A percentile compares a stretch with the other conserved stretches of the same genome.
phyloP scores from a whole-genome alignment of 768 basidiomycete species.

The Amanita pallidorosea region DNA sequence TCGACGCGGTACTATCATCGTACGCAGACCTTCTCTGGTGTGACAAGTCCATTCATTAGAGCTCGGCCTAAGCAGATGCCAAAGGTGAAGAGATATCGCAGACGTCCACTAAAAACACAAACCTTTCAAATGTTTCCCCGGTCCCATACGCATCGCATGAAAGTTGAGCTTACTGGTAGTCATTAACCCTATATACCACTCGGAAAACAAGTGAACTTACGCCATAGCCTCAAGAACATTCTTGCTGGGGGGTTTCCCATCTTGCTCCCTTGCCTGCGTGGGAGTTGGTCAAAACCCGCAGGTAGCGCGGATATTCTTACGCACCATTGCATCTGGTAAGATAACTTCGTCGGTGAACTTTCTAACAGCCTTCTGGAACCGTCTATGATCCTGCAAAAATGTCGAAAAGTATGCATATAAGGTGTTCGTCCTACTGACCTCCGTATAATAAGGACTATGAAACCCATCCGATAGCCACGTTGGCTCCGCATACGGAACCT shows the following conservation, averaged over 20 bases:
- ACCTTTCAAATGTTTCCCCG: conserved; percentile 76
- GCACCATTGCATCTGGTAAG: conserved; percentile 38
- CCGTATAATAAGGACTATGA: conserved; percentile 68
- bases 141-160: conserved; percentile 90
- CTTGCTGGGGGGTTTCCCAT: conserved; percentile 80
- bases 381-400: conserved; percentile 42
- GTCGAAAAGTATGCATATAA: conserved; percentile 17
- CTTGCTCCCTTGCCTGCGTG: conserved; percentile 65
- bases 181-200: conserved; percentile 38
- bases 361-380: conserved; percentile 53
- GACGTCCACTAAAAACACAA: neutral
- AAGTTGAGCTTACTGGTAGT: conserved; percentile 49
- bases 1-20: neutral
- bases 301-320: conserved; percentile 5
- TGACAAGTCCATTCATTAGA: conserved; percentile 71
- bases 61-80: conserved; percentile 34
- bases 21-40: conserved; percentile 56
- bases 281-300: conserved; percentile 18
- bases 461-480: conserved; percentile 65
- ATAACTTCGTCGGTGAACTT: conserved; percentile 68
- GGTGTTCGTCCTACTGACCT: conserved; percentile 31
- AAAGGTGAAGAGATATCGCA: neutral
- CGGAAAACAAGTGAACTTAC: conserved; percentile 19
- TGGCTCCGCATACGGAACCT: conserved; percentile 87
- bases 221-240: conserved; percentile 70